These are phyloP conservation scores for Ogataea paradorogensis DNA, from an alignment of 805 yeast genomes.

Conservation along the genomic window DNA sequence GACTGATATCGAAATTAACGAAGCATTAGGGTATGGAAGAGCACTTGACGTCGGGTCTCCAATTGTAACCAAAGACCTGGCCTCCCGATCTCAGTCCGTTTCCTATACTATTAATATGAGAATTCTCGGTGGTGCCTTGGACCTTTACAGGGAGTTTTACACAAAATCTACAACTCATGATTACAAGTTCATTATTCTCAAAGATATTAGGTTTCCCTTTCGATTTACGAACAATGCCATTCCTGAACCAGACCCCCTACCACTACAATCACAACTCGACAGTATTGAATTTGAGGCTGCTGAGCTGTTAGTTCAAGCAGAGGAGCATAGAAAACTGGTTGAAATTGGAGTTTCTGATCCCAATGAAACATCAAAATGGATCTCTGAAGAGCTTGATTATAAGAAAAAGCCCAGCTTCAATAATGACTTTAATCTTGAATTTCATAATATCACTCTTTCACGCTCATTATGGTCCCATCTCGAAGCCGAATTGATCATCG, in stretches of 20 bases:
- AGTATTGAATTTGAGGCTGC: conserved; percentile 7
- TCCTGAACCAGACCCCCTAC: not conserved
- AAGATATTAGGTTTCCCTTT: conserved; percentile 20
- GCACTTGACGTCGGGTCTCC: conserved; percentile 51
- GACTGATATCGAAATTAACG: conserved; percentile 28
- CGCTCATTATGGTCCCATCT: too few species aligned
- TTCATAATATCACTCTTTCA: too few species aligned
- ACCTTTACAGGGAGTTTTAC: conserved; percentile 24
- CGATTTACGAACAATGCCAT: conserved; percentile 19
- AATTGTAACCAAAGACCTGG: conserved; percentile 45
- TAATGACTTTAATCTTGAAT: not conserved
- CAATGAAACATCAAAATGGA: not conserved
- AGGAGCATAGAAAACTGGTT: conserved; percentile 7
- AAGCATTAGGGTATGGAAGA: conserved; percentile 55
- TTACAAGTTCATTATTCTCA: conserved; percentile 24
- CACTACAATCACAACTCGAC: conserved; percentile 8
- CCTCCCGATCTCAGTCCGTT: conserved; percentile 40
- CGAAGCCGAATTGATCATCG: too few species aligned
- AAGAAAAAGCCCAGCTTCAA: not conserved
- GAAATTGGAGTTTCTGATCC: conserved; percentile 14
- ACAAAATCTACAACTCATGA: conserved; percentile 17
- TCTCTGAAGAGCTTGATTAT: not conserved
- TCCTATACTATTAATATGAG: conserved; percentile 54
- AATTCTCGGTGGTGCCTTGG: conserved; percentile 45
- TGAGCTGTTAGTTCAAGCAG: conserved; percentile 6